These are phyloP conservation scores for Diversispora epigaea DNA, from an alignment of 192 early-diverging fungal species.

Conservation along the genomic window DNA sequence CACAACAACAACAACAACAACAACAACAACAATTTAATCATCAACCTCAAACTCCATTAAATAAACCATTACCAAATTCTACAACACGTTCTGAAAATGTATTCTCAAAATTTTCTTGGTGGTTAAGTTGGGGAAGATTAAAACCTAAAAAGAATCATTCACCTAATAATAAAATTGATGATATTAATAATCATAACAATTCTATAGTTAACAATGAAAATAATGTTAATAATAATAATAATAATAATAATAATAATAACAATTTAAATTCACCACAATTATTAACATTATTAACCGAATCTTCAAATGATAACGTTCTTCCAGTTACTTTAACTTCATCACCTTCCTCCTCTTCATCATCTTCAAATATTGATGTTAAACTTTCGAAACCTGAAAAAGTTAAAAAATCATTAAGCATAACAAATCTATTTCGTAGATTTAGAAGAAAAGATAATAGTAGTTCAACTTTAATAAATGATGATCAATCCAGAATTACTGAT, in stretches of 20 bases:
- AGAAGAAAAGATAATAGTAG: conserved; percentile 11
- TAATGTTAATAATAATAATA: neutral
- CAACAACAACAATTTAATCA: too few species aligned
- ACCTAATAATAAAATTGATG: too few species aligned
- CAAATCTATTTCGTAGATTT: conserved; percentile 19
- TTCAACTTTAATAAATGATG: neutral
- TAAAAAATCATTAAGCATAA: conserved; percentile 8
- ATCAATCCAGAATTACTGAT: neutral
- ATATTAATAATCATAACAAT: neutral
- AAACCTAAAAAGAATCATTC: conserved; percentile 3
- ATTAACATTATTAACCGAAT: neutral
- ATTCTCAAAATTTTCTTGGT: conserved; percentile 1
- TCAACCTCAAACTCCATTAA: neutral
- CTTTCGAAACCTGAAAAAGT: neutral
- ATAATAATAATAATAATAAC: neutral
- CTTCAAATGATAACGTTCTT: neutral
- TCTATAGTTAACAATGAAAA: neutral
- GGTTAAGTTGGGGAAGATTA: conserved; percentile 22
- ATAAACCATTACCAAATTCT: neutral
- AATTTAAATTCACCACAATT: neutral
- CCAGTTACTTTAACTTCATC: neutral
- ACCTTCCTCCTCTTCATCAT: neutral
- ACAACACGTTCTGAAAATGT: neutral
- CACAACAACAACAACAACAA: too few species aligned
- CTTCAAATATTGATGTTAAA: neutral